Evolutionary conservation across 83 land plant genomes (phyloP).

Genomic region (Thuja plicata): DNA sequence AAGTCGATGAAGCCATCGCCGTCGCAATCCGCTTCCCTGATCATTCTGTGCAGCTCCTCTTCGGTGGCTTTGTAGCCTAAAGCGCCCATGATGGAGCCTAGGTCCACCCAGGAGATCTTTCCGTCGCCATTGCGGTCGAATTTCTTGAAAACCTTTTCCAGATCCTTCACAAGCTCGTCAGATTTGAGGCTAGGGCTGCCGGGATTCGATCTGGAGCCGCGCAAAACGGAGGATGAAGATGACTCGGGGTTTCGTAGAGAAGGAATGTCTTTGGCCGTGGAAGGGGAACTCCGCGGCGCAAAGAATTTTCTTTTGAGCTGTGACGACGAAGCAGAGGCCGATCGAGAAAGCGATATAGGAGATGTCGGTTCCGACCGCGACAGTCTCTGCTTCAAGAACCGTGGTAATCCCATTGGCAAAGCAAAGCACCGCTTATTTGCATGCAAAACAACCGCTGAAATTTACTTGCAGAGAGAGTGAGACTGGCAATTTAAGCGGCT

Average conservation of each 20-base stretch:
- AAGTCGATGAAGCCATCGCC: conserved; percentile 47
- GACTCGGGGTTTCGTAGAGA: not conserved
- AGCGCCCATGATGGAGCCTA: conserved; percentile 23
- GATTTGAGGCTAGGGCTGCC: not conserved
- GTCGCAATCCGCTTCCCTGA: conserved; percentile 41
- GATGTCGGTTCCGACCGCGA: not conserved
- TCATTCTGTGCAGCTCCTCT: conserved; percentile 34
- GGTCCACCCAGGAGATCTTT: conserved; percentile 29
- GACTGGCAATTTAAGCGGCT: not conserved
- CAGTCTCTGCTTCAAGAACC: not conserved
- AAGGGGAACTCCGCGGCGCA: not conserved
- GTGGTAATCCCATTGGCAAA: not conserved
- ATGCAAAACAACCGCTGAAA: not conserved
- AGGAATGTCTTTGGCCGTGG: not conserved
- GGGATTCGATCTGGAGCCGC: not conserved
- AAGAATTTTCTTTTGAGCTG: not conserved
- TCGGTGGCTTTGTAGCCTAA: conserved; percentile 31
- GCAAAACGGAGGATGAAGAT: not conserved
- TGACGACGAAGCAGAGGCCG: not conserved
- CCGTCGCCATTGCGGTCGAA: conserved; percentile 41
- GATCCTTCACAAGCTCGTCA: conserved; percentile 2
- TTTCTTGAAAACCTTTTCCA: conserved; percentile 26
- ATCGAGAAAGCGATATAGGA: not conserved
- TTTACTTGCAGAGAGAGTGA: not conserved
- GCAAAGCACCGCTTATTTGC: not conserved